Evolutionary conservation across 352 stramenopile species (phyloP), one percentile per base, ranked within the genome.

Genomic region (Pythium sukuiense): DNA sequence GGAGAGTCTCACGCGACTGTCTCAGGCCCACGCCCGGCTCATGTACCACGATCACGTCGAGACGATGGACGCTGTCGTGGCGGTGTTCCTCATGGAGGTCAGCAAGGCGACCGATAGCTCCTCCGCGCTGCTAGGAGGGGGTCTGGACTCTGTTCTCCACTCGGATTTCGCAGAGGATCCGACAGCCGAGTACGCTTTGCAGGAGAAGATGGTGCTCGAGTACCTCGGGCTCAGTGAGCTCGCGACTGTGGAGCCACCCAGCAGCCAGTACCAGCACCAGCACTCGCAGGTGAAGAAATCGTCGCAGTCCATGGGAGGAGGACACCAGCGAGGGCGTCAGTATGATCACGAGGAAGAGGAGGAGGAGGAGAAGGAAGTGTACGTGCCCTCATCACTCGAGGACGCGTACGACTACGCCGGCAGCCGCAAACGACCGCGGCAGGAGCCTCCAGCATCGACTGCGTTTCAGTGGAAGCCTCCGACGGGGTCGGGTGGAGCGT

Each of bases 1-100:
- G 0, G 95, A 99, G 73, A 98, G 87, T 52, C 83, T 98, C 32
- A 98, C 98, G 64, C 87, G 97, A 6, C 61, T 99, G 5, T 76
- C 88, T 7, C 85, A 95, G 73, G 96, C 95, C 12, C 95, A 98
- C 72, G 96, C 96, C 29, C 73, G 94, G 35, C 67, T 96, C 6
- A 89, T 92, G 83, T 88, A 73, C 32, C 84, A 88, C 62, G 67
- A 83, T 0, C 69, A 88, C 61, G 87, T 93, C 13, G 70, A 71
- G 16, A 72, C 90, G 5, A 79, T 85, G 77, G 89, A 96, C 52
- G 87, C 87, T 0, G 83, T 96, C 2, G 74, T 93, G 30, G 84
- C 85, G 1, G 83, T 93, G 9, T 90, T 89, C 46, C 68, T 93
- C 27, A 93, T 91, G 76, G 84, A 93, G 58, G 77, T 89, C 43